These are phyloP conservation scores for Trypanosomatidae sp. DNA, from an alignment of 208 protist species.

Conservation along the genomic window DNA sequence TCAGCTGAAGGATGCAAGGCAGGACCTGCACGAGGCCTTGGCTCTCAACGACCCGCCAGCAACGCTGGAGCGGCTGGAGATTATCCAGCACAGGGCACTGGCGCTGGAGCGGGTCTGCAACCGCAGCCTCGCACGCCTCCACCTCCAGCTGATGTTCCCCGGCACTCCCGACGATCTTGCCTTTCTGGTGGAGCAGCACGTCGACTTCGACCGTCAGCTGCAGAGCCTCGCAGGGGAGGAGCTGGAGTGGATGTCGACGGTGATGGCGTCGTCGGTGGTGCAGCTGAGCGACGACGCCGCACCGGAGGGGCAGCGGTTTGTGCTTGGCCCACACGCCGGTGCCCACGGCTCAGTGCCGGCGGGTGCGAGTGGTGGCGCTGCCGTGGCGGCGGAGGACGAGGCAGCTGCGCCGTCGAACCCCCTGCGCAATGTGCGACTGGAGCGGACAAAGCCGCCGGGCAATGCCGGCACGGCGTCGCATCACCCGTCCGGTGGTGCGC, in stretches of 20 bases:
- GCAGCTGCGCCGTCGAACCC: background rate
- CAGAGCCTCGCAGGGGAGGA: slow-evolving; percentile 47
- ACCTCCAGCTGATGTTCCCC: slow-evolving; percentile 40
- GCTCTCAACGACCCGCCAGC: background rate
- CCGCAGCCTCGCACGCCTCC: slow-evolving; percentile 38
- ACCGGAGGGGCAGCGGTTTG: background rate
- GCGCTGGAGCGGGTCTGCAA: slow-evolving; percentile 40
- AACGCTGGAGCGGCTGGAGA: slow-evolving; percentile 18
- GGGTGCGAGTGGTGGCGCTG: background rate
- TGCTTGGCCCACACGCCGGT: too few relatives aligned
- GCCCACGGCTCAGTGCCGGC: too few relatives aligned
- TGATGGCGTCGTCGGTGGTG: slow-evolving; percentile 10
- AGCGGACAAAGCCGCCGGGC: background rate
- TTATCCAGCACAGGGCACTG: slow-evolving; percentile 14
- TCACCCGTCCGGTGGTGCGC: too few relatives aligned
- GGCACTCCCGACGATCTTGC: slow-evolving; percentile 56
- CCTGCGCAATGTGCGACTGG: slow-evolving; percentile 22
- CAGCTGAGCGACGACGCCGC: background rate
- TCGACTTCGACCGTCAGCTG: slow-evolving; percentile 53
- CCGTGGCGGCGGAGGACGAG: background rate
- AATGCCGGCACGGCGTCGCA: background rate
- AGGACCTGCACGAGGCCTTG: slow-evolving; percentile 16
- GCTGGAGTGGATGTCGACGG: slow-evolving; percentile 41
- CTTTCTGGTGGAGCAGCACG: slow-evolving; percentile 82
- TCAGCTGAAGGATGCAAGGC: slow-evolving; percentile 10